phyloP scores from a whole-genome alignment of 257 asterid species.

The Nicotiana benthamiana region DNA sequence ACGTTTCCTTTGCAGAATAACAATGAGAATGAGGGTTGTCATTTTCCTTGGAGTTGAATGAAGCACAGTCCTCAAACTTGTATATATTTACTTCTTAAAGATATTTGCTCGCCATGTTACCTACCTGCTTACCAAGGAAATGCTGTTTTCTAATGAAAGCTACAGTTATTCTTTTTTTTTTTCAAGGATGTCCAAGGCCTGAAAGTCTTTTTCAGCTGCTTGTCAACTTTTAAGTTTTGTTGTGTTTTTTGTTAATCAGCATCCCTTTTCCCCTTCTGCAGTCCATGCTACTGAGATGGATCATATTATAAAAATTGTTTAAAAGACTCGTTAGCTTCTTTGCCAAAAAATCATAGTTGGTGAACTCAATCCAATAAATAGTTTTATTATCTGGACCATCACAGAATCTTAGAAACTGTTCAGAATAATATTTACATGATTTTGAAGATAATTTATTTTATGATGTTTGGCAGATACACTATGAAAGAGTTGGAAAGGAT shows the following conservation, averaged over 20 bases:
- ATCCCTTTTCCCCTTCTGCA: not conserved
- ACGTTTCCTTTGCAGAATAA: not conserved
- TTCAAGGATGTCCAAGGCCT: not conserved
- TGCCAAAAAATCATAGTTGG: not conserved
- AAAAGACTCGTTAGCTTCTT: not conserved
- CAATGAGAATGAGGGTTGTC: not conserved
- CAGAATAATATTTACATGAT: not conserved
- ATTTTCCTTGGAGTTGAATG: not conserved
- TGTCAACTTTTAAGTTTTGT: not conserved
- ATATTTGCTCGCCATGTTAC: not conserved
- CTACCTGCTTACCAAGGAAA: not conserved
- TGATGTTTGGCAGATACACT: slow-evolving; percentile 64
- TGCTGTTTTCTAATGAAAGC: not conserved
- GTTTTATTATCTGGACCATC: not conserved
- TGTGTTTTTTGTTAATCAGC: not conserved
- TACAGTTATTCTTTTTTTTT: not conserved
- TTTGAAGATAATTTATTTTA: slow-evolving; percentile 2
- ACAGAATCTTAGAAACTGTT: not conserved
- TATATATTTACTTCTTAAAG: not conserved
- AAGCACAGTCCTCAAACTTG: not conserved
- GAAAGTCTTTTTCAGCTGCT: not conserved
- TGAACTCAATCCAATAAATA: not conserved
- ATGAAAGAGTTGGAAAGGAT: slow-evolving; percentile 80
- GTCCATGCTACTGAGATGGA: not conserved
- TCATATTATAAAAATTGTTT: not conserved